These are phyloP conservation scores for Hemisphaericaspora subhashii DNA, from an alignment of 1,139 yeast species.

Conservation along the genomic window DNA sequence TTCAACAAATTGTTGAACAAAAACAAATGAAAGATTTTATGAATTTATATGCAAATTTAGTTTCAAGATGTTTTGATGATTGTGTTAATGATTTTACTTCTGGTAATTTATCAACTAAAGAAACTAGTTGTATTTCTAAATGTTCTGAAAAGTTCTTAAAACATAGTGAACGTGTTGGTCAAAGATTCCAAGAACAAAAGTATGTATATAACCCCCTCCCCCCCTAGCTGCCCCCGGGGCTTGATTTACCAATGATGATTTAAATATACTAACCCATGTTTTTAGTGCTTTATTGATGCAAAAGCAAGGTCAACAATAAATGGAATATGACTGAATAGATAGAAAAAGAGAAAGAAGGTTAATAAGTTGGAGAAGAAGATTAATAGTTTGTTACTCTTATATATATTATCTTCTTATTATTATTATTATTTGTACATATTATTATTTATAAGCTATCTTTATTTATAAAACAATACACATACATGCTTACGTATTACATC, in stretches of 20 bases:
- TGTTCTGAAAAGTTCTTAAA: slow-evolving; percentile 97
- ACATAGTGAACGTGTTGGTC: slow-evolving; percentile 98
- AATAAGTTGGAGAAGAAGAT: too few relatives aligned
- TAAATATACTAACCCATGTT: slow-evolving; percentile 24
- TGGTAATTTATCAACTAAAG: slow-evolving; percentile 79
- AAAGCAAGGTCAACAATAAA: slow-evolving; percentile 20
- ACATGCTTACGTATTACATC: too few relatives aligned
- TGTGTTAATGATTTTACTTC: slow-evolving; percentile 98
- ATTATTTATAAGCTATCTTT: too few relatives aligned
- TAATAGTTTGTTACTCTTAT: background rate
- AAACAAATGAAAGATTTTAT: slow-evolving; percentile 99
- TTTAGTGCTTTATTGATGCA: slow-evolving; percentile 50
- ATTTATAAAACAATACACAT: too few relatives aligned
- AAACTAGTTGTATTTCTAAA: slow-evolving; percentile 79
- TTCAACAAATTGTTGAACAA: slow-evolving; percentile 91
- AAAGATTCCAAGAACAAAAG: slow-evolving; percentile 98
- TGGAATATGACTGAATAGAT: slow-evolving; percentile 2
- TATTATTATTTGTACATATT: too few relatives aligned
- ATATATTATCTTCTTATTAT: too few relatives aligned
- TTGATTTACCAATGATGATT: slow-evolving; percentile 1
- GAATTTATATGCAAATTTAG: slow-evolving; percentile 91
- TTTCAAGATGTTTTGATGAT: slow-evolving; percentile 94
- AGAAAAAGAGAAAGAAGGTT: slow-evolving; percentile 33
- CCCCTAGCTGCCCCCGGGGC: too few relatives aligned
- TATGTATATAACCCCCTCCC: slow-evolving; percentile 22